A percentile compares a stretch with the other conserved stretches of the same genome.
These are phyloP conservation scores for Microthyrium microscopicum DNA, from an alignment of 2,329 filamentous ascomycete species.

Conservation along the genomic window DNA sequence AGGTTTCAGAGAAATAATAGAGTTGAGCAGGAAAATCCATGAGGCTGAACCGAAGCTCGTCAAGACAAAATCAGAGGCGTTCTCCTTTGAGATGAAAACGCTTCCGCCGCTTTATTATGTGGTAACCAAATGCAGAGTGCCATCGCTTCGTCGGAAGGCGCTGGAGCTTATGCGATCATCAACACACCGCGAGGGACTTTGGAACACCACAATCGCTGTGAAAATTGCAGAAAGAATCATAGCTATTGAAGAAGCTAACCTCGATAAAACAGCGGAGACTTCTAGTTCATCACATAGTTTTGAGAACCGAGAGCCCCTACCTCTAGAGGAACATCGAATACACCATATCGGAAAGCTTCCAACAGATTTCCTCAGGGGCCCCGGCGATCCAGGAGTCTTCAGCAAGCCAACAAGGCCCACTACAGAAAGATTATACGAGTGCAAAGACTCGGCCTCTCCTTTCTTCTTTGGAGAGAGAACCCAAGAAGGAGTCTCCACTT, in stretches of 20 bases:
- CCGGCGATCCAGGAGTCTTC: too few species aligned
- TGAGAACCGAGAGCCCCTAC: not conserved
- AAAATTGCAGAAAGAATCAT: not conserved
- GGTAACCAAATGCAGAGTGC: slow-evolving; percentile 6
- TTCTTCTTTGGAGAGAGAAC: too few species aligned
- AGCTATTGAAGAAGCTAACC: slow-evolving; percentile 7
- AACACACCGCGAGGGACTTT: slow-evolving; percentile 5
- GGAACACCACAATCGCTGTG: slow-evolving; percentile 1
- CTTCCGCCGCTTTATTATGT: slow-evolving; percentile 6
- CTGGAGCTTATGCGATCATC: slow-evolving; percentile 3
- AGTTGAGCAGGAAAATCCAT: not conserved
- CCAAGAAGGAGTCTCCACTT: too few species aligned
- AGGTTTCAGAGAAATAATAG: slow-evolving; percentile 4
- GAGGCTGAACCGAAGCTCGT: not conserved
- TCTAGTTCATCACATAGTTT: not conserved
- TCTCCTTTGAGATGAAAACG: slow-evolving; percentile 7
- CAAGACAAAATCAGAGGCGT: not conserved
- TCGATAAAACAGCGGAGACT: not conserved
- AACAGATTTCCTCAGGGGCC: too few species aligned
- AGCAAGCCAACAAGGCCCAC: too few species aligned
- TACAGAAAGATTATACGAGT: too few species aligned
- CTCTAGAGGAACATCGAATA: slow-evolving; percentile 4
- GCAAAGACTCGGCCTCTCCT: too few species aligned
- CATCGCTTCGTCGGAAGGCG: slow-evolving; percentile 3
- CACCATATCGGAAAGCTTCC: slow-evolving; percentile 7